Percentiles rank a stretch among this genome's conserved stretches.
These are phyloP conservation scores for Phytopythium sindhum DNA, from an alignment of 352 stramenopile species.

Conservation along the genomic window DNA sequence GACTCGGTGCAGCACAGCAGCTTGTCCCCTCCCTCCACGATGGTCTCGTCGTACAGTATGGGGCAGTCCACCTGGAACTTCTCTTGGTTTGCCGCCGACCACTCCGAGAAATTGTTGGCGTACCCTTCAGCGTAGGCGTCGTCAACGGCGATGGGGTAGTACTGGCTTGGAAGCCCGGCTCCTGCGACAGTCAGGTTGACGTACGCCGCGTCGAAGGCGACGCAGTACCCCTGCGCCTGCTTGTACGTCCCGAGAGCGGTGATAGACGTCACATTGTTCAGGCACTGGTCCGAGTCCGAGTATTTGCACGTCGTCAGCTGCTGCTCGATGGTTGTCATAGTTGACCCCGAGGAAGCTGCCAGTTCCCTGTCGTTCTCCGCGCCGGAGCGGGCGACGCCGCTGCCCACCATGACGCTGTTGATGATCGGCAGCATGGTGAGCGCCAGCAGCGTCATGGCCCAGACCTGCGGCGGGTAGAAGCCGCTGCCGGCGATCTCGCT, in stretches of 20 bases:
- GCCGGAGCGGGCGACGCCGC: conserved; percentile 7
- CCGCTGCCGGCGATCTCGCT: conserved; percentile 38
- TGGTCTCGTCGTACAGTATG: conserved; percentile 61
- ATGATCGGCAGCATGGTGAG: conserved; percentile 41
- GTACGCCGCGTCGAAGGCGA: conserved; percentile 64
- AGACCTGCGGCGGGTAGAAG: conserved; percentile 35
- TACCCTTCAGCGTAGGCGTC: conserved; percentile 56
- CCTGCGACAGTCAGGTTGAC: conserved; percentile 33
- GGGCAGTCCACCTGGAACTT: conserved; percentile 70
- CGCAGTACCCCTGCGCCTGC: conserved; percentile 42
- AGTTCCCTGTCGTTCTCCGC: conserved; percentile 1
- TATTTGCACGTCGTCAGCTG: conserved; percentile 66
- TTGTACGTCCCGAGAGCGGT: conserved; percentile 51
- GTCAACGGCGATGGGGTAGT: conserved; percentile 54
- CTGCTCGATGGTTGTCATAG: conserved; percentile 23
- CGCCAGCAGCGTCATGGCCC: conserved; percentile 36
- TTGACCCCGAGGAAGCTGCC: conserved; percentile 11
- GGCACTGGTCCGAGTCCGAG: conserved; percentile 52
- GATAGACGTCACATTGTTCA: conserved; percentile 48
- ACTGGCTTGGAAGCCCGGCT: conserved; percentile 48
- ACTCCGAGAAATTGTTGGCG: conserved; percentile 71
- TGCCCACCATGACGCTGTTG: conserved; percentile 34
- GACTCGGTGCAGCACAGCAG: conserved; percentile 75
- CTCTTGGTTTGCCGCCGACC: conserved; percentile 48
- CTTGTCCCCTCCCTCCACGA: conserved; percentile 39